Conservation (phyloP, 2,329 filamentous ascomycete genomes). For the Macrophomina phaseolina region DNA sequence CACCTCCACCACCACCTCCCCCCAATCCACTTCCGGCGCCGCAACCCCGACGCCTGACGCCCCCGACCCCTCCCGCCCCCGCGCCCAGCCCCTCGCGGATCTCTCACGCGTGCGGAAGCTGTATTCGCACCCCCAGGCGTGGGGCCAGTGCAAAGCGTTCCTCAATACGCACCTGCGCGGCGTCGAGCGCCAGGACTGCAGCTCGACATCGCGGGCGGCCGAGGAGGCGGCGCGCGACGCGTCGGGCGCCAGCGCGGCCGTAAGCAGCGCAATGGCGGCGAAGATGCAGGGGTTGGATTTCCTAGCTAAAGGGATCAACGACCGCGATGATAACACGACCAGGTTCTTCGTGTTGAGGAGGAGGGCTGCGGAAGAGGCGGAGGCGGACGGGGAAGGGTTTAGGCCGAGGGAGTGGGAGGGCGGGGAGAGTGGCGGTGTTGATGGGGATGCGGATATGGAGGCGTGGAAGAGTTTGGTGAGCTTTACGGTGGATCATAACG, state of each 20-base stretch:
- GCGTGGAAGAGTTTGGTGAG: constrained; percentile 74
- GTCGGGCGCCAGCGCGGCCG: constrained; percentile 71
- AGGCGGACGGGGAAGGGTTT: constrained; percentile 2
- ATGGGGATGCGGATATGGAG: constrained; percentile 27
- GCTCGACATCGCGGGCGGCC: constrained; percentile 84
- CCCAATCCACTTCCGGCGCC: constrained; percentile 43
- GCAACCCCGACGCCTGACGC: constrained; percentile 58
- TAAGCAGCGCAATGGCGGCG: constrained; percentile 78
- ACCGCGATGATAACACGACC: constrained; percentile 77
- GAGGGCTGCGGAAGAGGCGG: constrained; percentile 17
- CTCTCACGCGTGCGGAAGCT: constrained; percentile 72
- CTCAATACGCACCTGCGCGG: constrained; percentile 71
- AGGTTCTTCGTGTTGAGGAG: constrained; percentile 72
- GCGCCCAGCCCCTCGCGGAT: constrained; percentile 55
- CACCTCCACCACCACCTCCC: background rate
- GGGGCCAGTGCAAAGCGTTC: constrained; percentile 86
- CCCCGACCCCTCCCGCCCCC: constrained; percentile 54
- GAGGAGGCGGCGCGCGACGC: constrained; percentile 71
- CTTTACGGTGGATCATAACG: constrained; percentile 79
- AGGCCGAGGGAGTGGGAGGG: constrained; percentile 5
- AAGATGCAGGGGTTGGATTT: constrained; percentile 70
- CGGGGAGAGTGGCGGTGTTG: background rate
- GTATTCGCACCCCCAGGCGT: constrained; percentile 94
- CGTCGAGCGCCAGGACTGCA: constrained; percentile 81
- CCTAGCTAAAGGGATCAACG: constrained; percentile 73